phyloP scores from a whole-genome alignment of 345 rosid species.

The Adansonia digitata region DNA sequence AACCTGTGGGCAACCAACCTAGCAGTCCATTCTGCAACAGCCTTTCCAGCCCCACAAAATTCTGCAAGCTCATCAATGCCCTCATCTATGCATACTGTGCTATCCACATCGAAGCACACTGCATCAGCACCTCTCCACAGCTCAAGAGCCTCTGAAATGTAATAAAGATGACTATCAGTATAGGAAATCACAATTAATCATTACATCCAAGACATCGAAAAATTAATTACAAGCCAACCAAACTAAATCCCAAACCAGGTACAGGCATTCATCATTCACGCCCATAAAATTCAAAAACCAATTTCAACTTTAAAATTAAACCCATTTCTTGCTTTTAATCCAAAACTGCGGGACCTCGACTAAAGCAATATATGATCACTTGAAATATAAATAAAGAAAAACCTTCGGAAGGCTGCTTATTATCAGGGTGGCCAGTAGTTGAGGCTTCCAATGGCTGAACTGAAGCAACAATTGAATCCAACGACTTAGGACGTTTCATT shows the following conservation, averaged over 20 bases:
- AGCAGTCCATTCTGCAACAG: constrained; percentile 96
- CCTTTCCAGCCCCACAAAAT: constrained; percentile 95
- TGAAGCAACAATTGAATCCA: constrained; percentile 45
- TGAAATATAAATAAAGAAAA: neutral
- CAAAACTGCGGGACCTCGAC: neutral
- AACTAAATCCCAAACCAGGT: neutral
- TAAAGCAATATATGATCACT: neutral
- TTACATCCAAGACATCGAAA: neutral
- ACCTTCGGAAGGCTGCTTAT: constrained; percentile 34
- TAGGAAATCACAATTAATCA: neutral
- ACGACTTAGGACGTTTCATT: constrained; percentile 34
- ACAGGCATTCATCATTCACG: neutral
- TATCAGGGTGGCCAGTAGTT: constrained; percentile 29
- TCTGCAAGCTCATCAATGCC: constrained; percentile 98
- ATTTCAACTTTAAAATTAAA: neutral
- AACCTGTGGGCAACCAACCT: constrained; percentile 45
- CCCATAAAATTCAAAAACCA: neutral
- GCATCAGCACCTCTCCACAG: constrained; percentile 75
- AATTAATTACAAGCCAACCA: neutral
- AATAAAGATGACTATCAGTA: constrained; percentile 23
- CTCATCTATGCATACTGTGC: constrained; percentile 94
- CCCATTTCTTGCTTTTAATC: neutral
- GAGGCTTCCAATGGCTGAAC: constrained; percentile 46
- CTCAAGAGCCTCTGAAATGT: constrained; percentile 54
- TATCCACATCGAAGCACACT: constrained; percentile 97